A percentile compares a stretch with the other conserved stretches of the same genome.
Evolutionary conservation across 1,284 basidiomycete species (phyloP).

Genomic region (Malassezia obtusa): DNA sequence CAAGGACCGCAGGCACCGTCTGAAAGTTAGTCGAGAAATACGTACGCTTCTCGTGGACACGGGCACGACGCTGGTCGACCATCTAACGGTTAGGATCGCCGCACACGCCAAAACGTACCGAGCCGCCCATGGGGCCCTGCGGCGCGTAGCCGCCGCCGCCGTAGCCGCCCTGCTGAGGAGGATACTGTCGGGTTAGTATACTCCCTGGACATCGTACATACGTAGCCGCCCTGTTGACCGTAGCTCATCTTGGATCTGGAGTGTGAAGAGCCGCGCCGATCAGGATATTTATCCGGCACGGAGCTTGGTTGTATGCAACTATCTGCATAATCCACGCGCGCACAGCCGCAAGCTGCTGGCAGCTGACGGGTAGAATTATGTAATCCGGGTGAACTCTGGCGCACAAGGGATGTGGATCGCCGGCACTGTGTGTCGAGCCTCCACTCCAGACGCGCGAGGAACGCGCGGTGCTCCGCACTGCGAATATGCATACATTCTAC

Average conservation of each 20-base stretch:
- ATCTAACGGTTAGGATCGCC: too few species aligned
- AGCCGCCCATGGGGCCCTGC: constrained; percentile 16
- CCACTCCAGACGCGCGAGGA: too few species aligned
- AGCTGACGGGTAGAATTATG: too few species aligned
- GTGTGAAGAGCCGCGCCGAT: not conserved
- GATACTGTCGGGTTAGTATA: constrained; percentile 8
- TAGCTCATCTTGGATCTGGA: constrained; percentile 6
- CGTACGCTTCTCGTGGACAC: constrained; percentile 17
- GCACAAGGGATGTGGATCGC: too few species aligned
- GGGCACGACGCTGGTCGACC: constrained; percentile 12
- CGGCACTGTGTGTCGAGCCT: too few species aligned
- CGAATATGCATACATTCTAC: too few species aligned
- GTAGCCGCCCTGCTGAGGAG: constrained; percentile 16
- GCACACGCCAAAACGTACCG: too few species aligned
- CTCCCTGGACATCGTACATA: not conserved
- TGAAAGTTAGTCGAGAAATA: constrained; percentile 6
- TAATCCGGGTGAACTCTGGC: too few species aligned
- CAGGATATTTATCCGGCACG: not conserved
- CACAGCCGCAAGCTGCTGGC: too few species aligned
- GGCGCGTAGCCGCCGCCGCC: constrained; percentile 7
- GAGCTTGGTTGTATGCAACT: too few species aligned
- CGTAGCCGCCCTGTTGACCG: constrained; percentile 15
- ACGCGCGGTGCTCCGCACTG: too few species aligned
- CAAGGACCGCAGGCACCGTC: constrained; percentile 17
- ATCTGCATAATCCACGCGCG: too few species aligned